These are phyloP conservation scores for Alnus rubra DNA, from an alignment of 306 rosid species.

Conservation along the genomic window DNA sequence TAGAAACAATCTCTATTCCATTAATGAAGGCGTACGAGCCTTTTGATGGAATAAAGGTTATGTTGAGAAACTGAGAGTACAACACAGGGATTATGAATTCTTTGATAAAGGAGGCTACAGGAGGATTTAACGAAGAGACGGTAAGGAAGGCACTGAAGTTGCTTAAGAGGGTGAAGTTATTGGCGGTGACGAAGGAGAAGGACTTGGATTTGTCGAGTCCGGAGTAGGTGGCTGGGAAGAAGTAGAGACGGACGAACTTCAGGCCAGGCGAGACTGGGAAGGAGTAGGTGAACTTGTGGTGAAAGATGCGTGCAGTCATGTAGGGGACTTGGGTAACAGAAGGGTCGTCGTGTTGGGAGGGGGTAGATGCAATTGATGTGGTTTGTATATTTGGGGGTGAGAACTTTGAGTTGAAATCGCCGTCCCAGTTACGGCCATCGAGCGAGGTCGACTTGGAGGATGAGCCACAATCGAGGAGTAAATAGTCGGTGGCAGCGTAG, in stretches of 20 bases:
- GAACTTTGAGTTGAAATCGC: neutral
- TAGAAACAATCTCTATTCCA: slow-evolving; percentile 34
- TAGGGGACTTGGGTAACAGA: neutral
- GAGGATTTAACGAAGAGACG: neutral
- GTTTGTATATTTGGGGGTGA: neutral
- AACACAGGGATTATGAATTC: slow-evolving; percentile 20
- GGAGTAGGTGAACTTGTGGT: neutral
- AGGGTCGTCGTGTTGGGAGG: neutral
- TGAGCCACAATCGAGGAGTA: neutral
- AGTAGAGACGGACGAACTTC: slow-evolving; percentile 32
- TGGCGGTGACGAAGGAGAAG: slow-evolving; percentile 19
- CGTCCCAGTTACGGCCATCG: neutral
- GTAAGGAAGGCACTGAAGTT: slow-evolving; percentile 23
- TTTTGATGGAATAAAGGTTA: slow-evolving; percentile 26
- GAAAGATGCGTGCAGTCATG: neutral
- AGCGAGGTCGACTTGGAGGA: neutral
- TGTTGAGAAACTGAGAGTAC: neutral
- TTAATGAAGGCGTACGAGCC: slow-evolving; percentile 31
- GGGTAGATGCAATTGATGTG: neutral
- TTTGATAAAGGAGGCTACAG: neutral
- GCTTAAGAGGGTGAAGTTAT: slow-evolving; percentile 13
- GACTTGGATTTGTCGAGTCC: slow-evolving; percentile 7
- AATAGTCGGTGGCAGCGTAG: neutral
- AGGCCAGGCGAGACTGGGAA: slow-evolving; percentile 15
- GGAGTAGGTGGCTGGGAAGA: slow-evolving; percentile 20